phyloP scores from a whole-genome alignment of 2,329 filamentous ascomycete genomes.

The Helotiales sp. region DNA sequence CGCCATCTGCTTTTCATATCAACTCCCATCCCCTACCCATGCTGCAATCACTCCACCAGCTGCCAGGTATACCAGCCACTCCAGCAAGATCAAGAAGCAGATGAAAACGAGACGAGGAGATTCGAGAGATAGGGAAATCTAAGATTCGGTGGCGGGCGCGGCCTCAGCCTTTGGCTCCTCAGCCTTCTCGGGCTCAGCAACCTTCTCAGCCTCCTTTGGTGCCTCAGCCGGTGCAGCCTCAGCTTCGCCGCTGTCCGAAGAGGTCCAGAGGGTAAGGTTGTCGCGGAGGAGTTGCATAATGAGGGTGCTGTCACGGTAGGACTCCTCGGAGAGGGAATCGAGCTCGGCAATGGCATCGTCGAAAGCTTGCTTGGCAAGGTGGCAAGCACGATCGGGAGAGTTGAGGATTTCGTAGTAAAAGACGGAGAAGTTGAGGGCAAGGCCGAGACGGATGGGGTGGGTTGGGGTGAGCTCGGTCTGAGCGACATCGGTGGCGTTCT shows the following conservation, averaged over 20 bases:
- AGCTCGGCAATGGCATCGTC: slow-evolving; percentile 97
- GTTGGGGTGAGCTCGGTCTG: slow-evolving; percentile 97
- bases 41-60: slow-evolving; percentile 36
- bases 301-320: slow-evolving; percentile 97
- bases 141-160: slow-evolving; percentile 52
- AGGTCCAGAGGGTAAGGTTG: slow-evolving; percentile 98
- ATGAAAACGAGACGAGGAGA: slow-evolving; percentile 41
- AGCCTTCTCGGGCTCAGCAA: slow-evolving; percentile 48
- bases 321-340: slow-evolving; percentile 95
- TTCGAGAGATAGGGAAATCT: slow-evolving; percentile 41
- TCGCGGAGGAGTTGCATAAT: slow-evolving; percentile 99
- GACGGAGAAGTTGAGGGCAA: slow-evolving; percentile 98
- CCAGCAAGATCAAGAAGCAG: slow-evolving; percentile 36
- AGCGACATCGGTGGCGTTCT: slow-evolving; percentile 97
- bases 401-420: slow-evolving; percentile 99
- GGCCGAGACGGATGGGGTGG: slow-evolving; percentile 95
- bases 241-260: slow-evolving; percentile 81
- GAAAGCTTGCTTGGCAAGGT: slow-evolving; percentile 98
- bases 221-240: slow-evolving; percentile 60
- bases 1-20: slow-evolving; percentile 38
- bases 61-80: slow-evolving; percentile 33
- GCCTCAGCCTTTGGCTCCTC: slow-evolving; percentile 31
- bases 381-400: slow-evolving; percentile 95
- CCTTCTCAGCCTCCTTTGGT: slow-evolving; percentile 61
- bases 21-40: slow-evolving; percentile 37